A percentile compares a stretch with the other conserved stretches of the same genome.
These are phyloP conservation scores for Aspergillus diversus DNA, from an alignment of 495 filamentous ascomycete species.

Conservation along the genomic window DNA sequence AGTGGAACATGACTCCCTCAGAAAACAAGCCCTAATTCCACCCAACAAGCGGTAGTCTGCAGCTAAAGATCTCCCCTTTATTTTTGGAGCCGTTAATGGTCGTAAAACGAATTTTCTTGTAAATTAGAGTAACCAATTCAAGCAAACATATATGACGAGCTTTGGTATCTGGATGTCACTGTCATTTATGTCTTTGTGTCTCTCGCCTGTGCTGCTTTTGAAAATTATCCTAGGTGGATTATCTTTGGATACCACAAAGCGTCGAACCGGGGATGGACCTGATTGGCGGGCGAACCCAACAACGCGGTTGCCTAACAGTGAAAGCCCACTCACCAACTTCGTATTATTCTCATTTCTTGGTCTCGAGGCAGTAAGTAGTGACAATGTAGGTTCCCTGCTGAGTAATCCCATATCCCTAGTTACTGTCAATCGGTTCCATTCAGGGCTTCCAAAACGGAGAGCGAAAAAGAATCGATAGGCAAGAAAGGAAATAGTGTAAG, in stretches of 20 bases:
- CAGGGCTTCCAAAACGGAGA: not conserved
- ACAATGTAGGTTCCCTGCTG: not conserved
- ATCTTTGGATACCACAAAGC: not conserved
- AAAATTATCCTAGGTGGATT: not conserved
- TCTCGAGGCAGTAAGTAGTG: not conserved
- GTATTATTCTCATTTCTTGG: not conserved
- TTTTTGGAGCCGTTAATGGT: not conserved
- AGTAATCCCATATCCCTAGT: not conserved
- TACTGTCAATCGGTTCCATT: not conserved
- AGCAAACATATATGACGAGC: not conserved
- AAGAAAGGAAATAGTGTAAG: not conserved
- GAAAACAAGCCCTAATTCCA: not conserved
- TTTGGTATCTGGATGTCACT: not conserved
- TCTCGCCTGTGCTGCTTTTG: not conserved
- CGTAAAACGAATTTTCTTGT: not conserved
- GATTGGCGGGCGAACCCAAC: slow-evolving; percentile 5
- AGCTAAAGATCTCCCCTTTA: not conserved
- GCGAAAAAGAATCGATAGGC: not conserved
- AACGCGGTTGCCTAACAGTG: slow-evolving; percentile 22
- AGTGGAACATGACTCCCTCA: slow-evolving; percentile 14
- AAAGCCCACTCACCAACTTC: not conserved
- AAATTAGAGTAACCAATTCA: not conserved
- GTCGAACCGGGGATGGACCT: not conserved
- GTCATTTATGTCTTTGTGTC: not conserved
- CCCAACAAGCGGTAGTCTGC: not conserved